phyloP scores from a whole-genome alignment of 2,329 filamentous ascomycete species.

The Sphaerulina musiva region DNA sequence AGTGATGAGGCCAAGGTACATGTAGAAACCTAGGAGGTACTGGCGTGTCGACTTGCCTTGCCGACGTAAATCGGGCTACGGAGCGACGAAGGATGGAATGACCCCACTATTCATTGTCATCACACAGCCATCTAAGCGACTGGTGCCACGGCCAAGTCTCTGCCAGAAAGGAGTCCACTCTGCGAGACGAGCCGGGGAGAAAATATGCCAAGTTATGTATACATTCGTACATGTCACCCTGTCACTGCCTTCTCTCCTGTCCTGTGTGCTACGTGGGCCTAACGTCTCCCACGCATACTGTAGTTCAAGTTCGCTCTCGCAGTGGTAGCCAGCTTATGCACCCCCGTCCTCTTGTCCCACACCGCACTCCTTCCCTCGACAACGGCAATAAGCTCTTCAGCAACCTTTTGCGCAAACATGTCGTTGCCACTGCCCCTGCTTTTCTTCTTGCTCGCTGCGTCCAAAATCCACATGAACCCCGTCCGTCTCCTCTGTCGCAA shows the following conservation, averaged over 20 bases:
- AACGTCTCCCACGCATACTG: slow-evolving; percentile 18
- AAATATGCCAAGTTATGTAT: neutral
- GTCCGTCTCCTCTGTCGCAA: slow-evolving; percentile 68
- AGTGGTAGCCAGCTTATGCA: slow-evolving; percentile 76
- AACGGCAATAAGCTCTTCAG: slow-evolving; percentile 78
- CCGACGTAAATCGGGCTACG: too few relatives aligned
- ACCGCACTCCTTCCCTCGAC: slow-evolving; percentile 76
- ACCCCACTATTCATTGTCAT: too few relatives aligned
- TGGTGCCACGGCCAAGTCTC: too few relatives aligned
- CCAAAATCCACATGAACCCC: slow-evolving; percentile 84
- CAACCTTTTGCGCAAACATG: slow-evolving; percentile 70
- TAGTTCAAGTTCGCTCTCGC: slow-evolving; percentile 63
- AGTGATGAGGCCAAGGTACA: too few relatives aligned
- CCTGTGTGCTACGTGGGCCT: neutral
- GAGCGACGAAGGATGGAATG: too few relatives aligned
- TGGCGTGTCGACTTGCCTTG: too few relatives aligned
- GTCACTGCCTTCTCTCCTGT: neutral
- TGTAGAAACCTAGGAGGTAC: too few relatives aligned
- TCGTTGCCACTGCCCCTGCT: slow-evolving; percentile 64
- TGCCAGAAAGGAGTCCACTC: neutral
- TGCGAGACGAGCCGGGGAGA: neutral
- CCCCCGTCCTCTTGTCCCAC: slow-evolving; percentile 71
- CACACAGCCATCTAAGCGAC: too few relatives aligned
- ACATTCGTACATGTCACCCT: slow-evolving; percentile 1
- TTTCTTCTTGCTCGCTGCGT: slow-evolving; percentile 70